Conservation (phyloP, 331 rosid genomes). For the Saraca asoca region DNA sequence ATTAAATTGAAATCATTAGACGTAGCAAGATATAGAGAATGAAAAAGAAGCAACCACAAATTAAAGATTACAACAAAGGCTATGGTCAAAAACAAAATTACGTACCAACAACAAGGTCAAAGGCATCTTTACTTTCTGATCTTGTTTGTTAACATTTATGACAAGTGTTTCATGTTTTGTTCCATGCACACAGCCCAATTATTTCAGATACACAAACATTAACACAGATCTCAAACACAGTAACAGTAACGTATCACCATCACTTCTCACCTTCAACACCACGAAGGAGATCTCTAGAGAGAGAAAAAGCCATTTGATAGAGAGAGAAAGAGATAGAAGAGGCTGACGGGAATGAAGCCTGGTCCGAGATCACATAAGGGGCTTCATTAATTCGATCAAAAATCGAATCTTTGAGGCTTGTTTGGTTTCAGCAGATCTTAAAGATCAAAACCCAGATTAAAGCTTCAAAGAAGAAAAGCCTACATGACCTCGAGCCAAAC, state of each 20-base stretch:
- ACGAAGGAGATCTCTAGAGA: not conserved
- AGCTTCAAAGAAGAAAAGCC: not conserved
- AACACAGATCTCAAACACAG: no score
- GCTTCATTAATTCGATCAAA: not conserved
- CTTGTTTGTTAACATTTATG: no score
- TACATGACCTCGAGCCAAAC: constrained; percentile 58
- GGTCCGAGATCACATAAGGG: constrained; percentile 53
- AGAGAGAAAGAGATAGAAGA: constrained; percentile 26
- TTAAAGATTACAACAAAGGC: no score
- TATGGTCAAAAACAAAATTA: no score
- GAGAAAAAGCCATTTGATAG: not conserved
- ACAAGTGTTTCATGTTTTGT: no score
- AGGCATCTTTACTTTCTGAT: no score
- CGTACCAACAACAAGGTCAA: no score
- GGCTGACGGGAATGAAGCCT: constrained; percentile 73
- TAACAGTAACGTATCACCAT: not conserved
- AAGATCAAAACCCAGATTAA: not conserved
- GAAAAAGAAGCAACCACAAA: no score
- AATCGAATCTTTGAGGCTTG: constrained; percentile 29
- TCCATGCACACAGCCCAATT: no score
- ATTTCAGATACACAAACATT: not conserved
- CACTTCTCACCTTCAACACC: not conserved
- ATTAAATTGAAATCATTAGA: no score
- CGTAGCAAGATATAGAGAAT: no score
- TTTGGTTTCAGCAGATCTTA: not conserved